phyloP scores from a whole-genome alignment of 2,329 filamentous ascomycete species.

The Periconia digitata region DNA sequence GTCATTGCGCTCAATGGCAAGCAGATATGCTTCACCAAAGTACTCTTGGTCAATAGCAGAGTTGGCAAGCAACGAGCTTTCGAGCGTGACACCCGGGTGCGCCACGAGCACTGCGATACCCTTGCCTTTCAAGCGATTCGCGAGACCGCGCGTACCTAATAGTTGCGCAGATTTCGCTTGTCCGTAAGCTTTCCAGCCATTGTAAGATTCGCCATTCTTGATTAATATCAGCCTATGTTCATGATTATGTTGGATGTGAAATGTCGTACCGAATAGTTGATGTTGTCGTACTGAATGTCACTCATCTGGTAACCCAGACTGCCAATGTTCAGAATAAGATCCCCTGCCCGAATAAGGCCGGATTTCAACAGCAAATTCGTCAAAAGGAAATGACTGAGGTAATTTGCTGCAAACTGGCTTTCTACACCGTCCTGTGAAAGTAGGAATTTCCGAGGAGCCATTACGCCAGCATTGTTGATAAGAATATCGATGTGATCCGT shows the following conservation, averaged over 20 bases:
- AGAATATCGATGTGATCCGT: conserved; percentile 46
- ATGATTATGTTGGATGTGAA: background rate
- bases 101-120: conserved; percentile 3
- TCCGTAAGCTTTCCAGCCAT: background rate
- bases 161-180: background rate
- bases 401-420: background rate
- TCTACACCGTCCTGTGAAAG: background rate
- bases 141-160: conserved; percentile 3
- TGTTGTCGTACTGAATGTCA: background rate
- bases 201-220: background rate
- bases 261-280: background rate
- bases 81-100: conserved; percentile 1
- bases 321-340: background rate
- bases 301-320: background rate
- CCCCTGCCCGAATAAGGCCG: background rate
- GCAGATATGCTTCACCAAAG: conserved; percentile 4
- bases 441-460: conserved; percentile 1
- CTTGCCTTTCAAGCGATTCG: conserved; percentile 4
- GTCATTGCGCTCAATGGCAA: conserved; percentile 7
- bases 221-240: background rate
- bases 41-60: conserved; percentile 6
- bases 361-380: background rate
- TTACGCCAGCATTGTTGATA: conserved; percentile 31
- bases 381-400: conserved; percentile 13
- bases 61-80: conserved; percentile 4